A percentile compares a stretch with the other conserved stretches of the same genome.
Conservation (phyloP, 1,284 basidiomycete genomes). For the Mycosarcoma maydis region DNA sequence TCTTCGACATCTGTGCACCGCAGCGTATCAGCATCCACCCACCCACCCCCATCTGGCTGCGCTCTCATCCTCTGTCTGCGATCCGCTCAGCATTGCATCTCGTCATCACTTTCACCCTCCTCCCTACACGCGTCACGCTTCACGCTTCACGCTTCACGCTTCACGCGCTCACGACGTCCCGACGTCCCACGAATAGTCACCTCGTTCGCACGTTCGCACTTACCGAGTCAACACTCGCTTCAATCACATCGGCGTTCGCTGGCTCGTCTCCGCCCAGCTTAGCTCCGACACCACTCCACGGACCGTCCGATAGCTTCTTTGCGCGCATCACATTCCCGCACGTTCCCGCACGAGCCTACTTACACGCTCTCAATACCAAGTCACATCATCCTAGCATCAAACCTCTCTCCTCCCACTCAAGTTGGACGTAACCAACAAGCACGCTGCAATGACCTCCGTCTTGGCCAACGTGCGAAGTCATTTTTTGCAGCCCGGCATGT, state of each 20-base stretch:
- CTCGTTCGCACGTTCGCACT: no score
- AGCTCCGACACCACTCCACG: neutral
- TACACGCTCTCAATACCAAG: no score
- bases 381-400: no score
- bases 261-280: neutral
- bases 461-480: conserved; percentile 44
- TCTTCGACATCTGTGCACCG: neutral
- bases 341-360: neutral
- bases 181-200: no score
- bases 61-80: neutral
- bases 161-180: no score
- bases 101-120: neutral
- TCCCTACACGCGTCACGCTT: no score
- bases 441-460: conserved; percentile 43
- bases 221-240: neutral
- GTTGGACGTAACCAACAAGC: no score
- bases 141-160: no score
- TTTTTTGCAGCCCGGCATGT: conserved; percentile 40
- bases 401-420: no score
- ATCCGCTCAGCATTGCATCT: neutral
- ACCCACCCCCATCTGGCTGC: no score
- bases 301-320: conserved; percentile 6
- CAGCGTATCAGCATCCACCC: no score
- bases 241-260: neutral
- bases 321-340: neutral